Base-by-base conservation (phyloP, 192 early-diverging fungal genomes). In the Coemansia sp. region DNA sequence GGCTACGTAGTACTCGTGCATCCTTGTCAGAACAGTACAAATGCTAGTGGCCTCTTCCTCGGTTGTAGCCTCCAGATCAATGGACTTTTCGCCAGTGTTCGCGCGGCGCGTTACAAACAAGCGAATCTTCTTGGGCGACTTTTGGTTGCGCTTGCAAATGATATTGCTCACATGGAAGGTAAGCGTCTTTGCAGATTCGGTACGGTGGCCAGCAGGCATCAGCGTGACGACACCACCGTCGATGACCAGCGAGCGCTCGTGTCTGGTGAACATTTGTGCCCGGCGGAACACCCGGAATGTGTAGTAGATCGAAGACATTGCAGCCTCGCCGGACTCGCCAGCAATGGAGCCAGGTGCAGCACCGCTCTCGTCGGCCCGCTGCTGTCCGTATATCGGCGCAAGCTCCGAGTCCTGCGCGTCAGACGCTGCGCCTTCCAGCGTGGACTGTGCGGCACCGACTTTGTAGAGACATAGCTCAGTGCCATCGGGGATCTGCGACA, bases 211-310 rank as follows among this genome's bases (percentile, higher is more conserved):
- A 3, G 91, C 82, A 1, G 92, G 89, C 87, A 93, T 92, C 39
- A 99, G 82, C 59, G 95, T 90, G 28, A 99, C 88, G 51, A 94
- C 91, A 46, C 95, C 94, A 10, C 95, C 96, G 74, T 97, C 95
- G 64, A 99, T 93, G 0, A 93, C 94, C n/a, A 99, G 84, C 25
- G 88, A 75, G 33, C 93, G 88, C 55, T 95, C 93, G 48, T 91
- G 88, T 43, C 95, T 91, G 8, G 90, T 84, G 80, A 91, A 91
- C 85, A 95, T 91, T 61, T 94, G 87, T 33, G 87, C 87, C 49
- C 93, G 92, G 39, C 93, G 91, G 59, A 87, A 83, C 16, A 99
- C 90, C 1, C 77, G 86, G 67, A 95, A 99, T 72, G 94, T 89
- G 87, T 92, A 69, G 48, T 83, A 90, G 52, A 74, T 29, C 20